Evolutionary conservation across 2,329 filamentous ascomycete genomes (phyloP), one percentile per base, ranked within the genome.

Genomic region (Amylocarpus encephaloides): DNA sequence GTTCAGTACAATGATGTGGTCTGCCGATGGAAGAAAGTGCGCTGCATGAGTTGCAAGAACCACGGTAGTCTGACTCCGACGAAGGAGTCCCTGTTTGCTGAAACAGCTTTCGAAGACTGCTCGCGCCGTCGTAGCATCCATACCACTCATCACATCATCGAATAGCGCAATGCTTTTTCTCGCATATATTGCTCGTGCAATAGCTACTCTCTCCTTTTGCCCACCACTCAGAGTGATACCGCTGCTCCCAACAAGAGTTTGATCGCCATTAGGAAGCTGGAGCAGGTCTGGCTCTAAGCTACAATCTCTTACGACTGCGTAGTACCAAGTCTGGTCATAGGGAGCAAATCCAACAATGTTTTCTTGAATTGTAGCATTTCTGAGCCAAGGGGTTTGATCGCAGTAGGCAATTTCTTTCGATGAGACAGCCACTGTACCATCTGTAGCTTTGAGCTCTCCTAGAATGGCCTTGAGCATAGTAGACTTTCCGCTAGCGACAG

Each of bases 301-400:
- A 26, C 22, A 26, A 4, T 4, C 22, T 4, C 7, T 4, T 26
- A 26, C 7, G 7, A 26, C 22, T 7, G 4, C 7, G 4, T 26
- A 7, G 22, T 26, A 26, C 4, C 7, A 26, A 4, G 4, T 7
- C 4, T 36, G 5, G 34, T 36, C 34, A 16, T 5, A 13, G 4
- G 4, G 5, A 3, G 9, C 4, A 5, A 10, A 49, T 0, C 68
- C 70, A 0, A 69, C 49, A 5, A 75, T 70, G 30, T 70, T 70
- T 0, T 69, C 55, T 5, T 64, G 60, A 19, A 74, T 60, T 0
- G 67, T 68, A 1, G 57, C 63, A 50, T 74, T 73, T 2, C 64
- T 61, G 2, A 74, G 62, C 70, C 71, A 75, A 0, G 72, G 67
- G 0, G 59, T 60, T 48, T 75, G 73, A 34, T 68, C 66, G 50